A percentile compares a stretch with the other conserved stretches of the same genome.
phyloP scores from a whole-genome alignment of 306 rosid genomes.

The Luffa aegyptiaca region DNA sequence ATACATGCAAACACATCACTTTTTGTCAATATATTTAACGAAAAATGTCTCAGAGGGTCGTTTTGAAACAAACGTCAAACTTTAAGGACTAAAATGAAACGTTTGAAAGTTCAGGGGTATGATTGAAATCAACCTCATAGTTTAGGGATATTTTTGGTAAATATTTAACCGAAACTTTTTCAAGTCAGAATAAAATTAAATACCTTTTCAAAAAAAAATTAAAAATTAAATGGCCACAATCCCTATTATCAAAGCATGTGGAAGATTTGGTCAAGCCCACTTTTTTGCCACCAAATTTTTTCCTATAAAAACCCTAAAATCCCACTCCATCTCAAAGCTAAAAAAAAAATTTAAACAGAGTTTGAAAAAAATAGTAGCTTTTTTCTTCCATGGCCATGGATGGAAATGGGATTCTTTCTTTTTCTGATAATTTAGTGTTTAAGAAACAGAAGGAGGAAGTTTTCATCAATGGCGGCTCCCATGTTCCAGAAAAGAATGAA shows the following conservation, averaged over 20 bases:
- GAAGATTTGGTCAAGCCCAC: not conserved
- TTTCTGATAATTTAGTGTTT: not conserved
- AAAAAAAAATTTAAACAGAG: not conserved
- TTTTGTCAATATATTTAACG: no score
- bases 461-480: not conserved
- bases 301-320: not conserved
- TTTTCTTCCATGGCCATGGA: not conserved
- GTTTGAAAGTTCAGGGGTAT: no score
- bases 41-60: no score
- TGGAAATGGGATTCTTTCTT: not conserved
- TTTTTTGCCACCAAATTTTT: not conserved
- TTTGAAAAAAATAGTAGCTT: not conserved
- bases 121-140: no score
- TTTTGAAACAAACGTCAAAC: no score
- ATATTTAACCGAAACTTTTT: not conserved
- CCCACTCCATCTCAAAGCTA: not conserved
- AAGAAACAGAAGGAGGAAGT: not conserved
- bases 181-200: not conserved
- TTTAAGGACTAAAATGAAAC: no score
- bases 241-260: not conserved
- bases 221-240: not conserved
- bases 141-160: no score
- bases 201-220: no score
- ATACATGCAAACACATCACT: no score
- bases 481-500: not conserved